These are phyloP conservation scores for Rutstroemia sp. DNA, from an alignment of 2,329 filamentous ascomycete species.

Conservation along the genomic window DNA sequence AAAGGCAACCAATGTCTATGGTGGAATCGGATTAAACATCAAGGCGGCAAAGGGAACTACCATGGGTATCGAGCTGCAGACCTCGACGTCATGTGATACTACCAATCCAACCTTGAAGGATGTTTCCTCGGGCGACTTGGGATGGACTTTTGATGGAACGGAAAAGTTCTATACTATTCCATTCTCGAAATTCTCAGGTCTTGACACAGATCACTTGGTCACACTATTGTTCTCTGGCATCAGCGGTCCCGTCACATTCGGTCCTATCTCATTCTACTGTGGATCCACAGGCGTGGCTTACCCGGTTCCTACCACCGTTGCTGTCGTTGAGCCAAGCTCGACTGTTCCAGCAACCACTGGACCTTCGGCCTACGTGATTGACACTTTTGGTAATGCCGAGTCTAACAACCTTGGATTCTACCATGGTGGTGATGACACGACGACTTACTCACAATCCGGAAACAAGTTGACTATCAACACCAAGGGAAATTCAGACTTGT, in stretches of 20 bases:
- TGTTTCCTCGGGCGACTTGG: constrained; percentile 38
- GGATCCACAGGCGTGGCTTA: constrained; percentile 43
- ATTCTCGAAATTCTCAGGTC: constrained; percentile 42
- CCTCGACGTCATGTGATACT: constrained; percentile 33
- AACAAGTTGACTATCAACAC: constrained; percentile 49
- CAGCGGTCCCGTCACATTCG: constrained; percentile 41
- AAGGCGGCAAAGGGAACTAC: constrained; percentile 44
- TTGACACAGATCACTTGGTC: constrained; percentile 45
- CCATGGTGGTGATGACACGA: constrained; percentile 57
- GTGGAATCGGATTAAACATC: constrained; percentile 48
- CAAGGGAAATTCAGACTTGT: constrained; percentile 48
- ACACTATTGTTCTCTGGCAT: constrained; percentile 44
- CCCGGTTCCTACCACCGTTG: constrained; percentile 35
- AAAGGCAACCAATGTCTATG: constrained; percentile 42
- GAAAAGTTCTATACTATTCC: constrained; percentile 53
- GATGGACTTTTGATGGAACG: constrained; percentile 53
- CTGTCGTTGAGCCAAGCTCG: constrained; percentile 35
- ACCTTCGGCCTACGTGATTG: constrained; percentile 47
- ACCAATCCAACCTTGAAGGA: constrained; percentile 27
- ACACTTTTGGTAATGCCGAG: constrained; percentile 46
- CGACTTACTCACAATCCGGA: constrained; percentile 43
- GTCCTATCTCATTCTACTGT: constrained; percentile 53
- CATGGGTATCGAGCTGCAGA: constrained; percentile 44
- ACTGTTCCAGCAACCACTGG: constrained; percentile 44
- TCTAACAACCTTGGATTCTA: constrained; percentile 56